Evolutionary conservation across 2,329 filamentous ascomycete species (phyloP), one percentile per base, ranked within the genome.

Genomic region (Diaporthe velutina): DNA sequence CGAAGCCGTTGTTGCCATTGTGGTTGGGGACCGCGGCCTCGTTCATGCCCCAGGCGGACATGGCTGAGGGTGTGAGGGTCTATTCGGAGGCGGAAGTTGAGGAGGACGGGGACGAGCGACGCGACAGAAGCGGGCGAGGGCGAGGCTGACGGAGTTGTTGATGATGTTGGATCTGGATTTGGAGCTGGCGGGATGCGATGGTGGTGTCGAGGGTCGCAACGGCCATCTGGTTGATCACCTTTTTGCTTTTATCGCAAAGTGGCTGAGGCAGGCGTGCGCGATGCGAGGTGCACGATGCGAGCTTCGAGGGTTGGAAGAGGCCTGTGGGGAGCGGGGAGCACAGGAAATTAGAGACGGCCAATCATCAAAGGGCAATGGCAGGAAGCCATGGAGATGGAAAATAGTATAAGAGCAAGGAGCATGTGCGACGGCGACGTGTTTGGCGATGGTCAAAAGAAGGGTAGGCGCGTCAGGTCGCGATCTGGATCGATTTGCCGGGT

Each of bases 11-110:
- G 86, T 90, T 91, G 88, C 90, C 90, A 92, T 92, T 92, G 85
- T 92, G 90, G 84, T 91, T 93, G 80, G 90, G 89, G 86, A 91
- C 87, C 83, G 88, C 88, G 85, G 91, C 87, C 84, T 93, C 91
- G 85, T 92, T 93, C 88, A 93, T 92, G 74, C 74, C 74, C 91
- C 91, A 93, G 86, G 90, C 90, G 88, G 89, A 93, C 91, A 93
- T 93, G 87, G 89, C 89, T 85, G 84, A 84, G 83, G 80, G 83
- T 83, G 81, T 82, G 79, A 48, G 55, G 58, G 75, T 74, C 50
- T 48, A 57, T 57, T 71, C 73, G 66, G 58, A 58, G 40, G 60
- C 40, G 42, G 42, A 54, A 33, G 77, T 74, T 75, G 73, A 33
- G 70, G 61, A 40, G 50, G 76, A 50, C 70, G 71, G 48, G 38